These are phyloP conservation scores for Oryza meridionalis DNA, from an alignment of 176 grass and related monocot genomes.

Conservation along the genomic window DNA sequence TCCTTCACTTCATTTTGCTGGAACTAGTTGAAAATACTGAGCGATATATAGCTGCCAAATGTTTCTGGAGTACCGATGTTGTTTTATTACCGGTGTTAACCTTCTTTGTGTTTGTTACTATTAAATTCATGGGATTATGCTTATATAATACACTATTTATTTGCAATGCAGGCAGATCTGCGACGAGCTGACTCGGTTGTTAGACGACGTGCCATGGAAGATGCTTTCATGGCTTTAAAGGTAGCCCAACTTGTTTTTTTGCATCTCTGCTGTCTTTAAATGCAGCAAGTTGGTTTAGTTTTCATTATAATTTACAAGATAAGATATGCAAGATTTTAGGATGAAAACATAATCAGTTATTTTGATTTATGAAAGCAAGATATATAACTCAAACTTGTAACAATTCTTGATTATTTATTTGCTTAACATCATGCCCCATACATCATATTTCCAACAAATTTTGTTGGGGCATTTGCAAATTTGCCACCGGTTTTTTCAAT, in stretches of 20 bases:
- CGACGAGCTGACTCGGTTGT: constrained; percentile 80
- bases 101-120: not conserved
- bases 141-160: constrained; percentile 40
- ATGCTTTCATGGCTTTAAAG: constrained; percentile 97
- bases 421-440: too few relatives aligned
- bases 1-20: constrained; percentile 27
- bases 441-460: not conserved
- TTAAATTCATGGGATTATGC: constrained; percentile 24
- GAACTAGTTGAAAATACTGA: constrained; percentile 4
- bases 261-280: not conserved
- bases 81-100: not conserved
- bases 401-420: too few relatives aligned
- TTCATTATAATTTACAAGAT: not conserved
- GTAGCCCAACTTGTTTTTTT: constrained; percentile 38
- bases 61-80: not conserved
- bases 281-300: not conserved
- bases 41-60: not conserved
- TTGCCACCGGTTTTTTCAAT: too few relatives aligned
- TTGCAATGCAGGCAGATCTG: constrained; percentile 74
- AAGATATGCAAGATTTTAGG: not conserved
- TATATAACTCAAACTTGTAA: not conserved
- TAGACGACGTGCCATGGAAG: constrained; percentile 91
- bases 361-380: constrained; percentile 1
- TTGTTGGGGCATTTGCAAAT: too few relatives aligned
- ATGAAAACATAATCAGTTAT: not conserved